These are phyloP conservation scores for Chaetoceros tenuissimus DNA, from an alignment of 108 stramenopile species.

Conservation along the genomic window DNA sequence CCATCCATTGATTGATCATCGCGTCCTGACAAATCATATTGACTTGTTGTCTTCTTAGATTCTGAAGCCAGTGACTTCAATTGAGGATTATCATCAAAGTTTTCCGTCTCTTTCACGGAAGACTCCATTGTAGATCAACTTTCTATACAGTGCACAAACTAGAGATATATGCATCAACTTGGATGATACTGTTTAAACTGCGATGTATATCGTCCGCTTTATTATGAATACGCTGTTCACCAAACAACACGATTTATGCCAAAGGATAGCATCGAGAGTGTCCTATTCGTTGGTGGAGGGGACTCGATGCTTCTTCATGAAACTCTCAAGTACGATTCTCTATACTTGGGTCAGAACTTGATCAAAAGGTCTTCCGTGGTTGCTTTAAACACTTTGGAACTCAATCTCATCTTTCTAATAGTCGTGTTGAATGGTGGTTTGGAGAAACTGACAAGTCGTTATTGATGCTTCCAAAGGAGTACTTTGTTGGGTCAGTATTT, in stretches of 20 bases:
- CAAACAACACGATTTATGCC: slow-evolving; percentile 68
- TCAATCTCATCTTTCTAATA: slow-evolving; percentile 50
- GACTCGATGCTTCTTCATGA: slow-evolving; percentile 56
- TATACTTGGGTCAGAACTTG: slow-evolving; percentile 53
- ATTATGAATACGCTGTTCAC: slow-evolving; percentile 71
- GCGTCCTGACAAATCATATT: too few species aligned
- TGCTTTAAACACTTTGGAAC: slow-evolving; percentile 45
- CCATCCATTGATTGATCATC: too few species aligned
- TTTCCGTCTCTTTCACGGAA: too few species aligned
- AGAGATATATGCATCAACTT: slow-evolving; percentile 62
- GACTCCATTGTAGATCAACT: too few species aligned
- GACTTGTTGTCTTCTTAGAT: too few species aligned
- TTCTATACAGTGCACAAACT: slow-evolving; percentile 13
- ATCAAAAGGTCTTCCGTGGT: slow-evolving; percentile 41
- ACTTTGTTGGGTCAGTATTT: too few species aligned
- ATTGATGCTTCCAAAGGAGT: slow-evolving; percentile 33
- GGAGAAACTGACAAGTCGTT: slow-evolving; percentile 53
- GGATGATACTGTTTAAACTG: slow-evolving; percentile 65
- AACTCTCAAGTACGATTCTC: slow-evolving; percentile 42
- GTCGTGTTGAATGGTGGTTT: slow-evolving; percentile 62
- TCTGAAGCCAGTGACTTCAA: too few species aligned
- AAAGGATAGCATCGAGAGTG: slow-evolving; percentile 30
- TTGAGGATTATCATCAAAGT: too few species aligned
- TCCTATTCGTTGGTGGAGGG: slow-evolving; percentile 49
- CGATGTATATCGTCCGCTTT: slow-evolving; percentile 65